Base-by-base conservation (phyloP, 2,329 filamentous ascomycete genomes). In the Aciculosporium take region DNA sequence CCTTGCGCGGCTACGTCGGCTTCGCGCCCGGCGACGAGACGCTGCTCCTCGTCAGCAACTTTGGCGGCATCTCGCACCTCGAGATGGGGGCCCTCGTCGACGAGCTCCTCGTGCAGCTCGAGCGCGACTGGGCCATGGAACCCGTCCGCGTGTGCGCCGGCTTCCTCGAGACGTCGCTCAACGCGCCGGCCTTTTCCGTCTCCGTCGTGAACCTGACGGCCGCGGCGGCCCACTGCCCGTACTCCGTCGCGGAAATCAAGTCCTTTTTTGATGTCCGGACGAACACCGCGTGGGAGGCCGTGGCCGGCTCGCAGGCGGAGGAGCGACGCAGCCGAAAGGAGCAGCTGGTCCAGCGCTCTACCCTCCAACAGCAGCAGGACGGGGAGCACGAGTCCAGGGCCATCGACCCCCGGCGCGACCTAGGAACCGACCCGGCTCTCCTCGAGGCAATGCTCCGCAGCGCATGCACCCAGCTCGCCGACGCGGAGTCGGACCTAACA, bases 131-230 rank as follows among this genome's bases (percentile, higher is more conserved):
- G 67, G 59, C 61, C 5, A 62, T 74, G 4, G 56, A 60, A 36
- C 71, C 72, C 0, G 65, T 66, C 3, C 66, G 80, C 24, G 68
- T 81, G 39, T 67, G 74, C 39, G 62, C 69, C 0, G 81, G 81
- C 1, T 77, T 74, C 23, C 70, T 79, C 42, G 81, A 84, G 68
- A 84, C 80, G 0, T 82, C 77, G 13, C 68, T 85, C 51, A 84
- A 84, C 48, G 80, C 78, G 0, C 71, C 79, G 0, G 81, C 79
- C 0, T 84, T 84, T 53, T 81, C 76, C 12, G 68, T 84, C 5
- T 81, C 78, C 3, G 50, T 84, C 37, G 61, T 82, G 51, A 82
- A 79, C 54, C 54, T 77, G 30, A 67, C 68, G 0, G 65, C 63
- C 1, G 64, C 67, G 0, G 64, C 69, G 0, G 52, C 52, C 37